These are phyloP conservation scores for Arthrinium phaeospermum DNA, from an alignment of 2,329 filamentous ascomycete genomes.

Conservation along the genomic window DNA sequence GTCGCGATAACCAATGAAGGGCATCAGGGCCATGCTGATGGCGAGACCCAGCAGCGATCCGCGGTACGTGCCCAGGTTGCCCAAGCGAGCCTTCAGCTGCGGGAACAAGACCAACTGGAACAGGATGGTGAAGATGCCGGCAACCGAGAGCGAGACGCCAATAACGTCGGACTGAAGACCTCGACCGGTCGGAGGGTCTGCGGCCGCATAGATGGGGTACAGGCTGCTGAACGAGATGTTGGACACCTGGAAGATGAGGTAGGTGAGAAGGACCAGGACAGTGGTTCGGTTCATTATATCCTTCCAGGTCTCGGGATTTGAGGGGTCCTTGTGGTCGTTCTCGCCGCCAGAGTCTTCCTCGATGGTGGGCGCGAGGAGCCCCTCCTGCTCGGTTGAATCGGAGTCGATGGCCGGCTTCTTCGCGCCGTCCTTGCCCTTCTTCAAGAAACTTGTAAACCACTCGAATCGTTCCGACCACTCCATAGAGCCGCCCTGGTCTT, in stretches of 20 bases:
- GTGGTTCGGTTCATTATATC: slow-evolving; percentile 80
- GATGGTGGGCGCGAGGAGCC: slow-evolving; percentile 31
- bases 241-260: slow-evolving; percentile 89
- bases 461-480: slow-evolving; percentile 39
- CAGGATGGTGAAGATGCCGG: slow-evolving; percentile 82
- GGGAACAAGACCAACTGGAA: slow-evolving; percentile 91
- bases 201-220: slow-evolving; percentile 90
- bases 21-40: slow-evolving; percentile 84
- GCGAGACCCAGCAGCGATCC: slow-evolving; percentile 80
- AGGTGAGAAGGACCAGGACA: slow-evolving; percentile 79
- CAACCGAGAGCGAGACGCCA: slow-evolving; percentile 82
- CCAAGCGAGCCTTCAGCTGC: slow-evolving; percentile 75
- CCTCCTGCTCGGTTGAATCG: slow-evolving; percentile 28
- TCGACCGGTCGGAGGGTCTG: slow-evolving; percentile 76
- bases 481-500: slow-evolving; percentile 44
- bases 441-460: slow-evolving; percentile 38
- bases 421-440: slow-evolving; percentile 26
- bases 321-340: slow-evolving; percentile 47
- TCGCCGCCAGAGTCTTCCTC: slow-evolving; percentile 48
- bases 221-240: slow-evolving; percentile 96
- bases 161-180: slow-evolving; percentile 79
- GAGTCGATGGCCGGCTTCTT: slow-evolving; percentile 21
- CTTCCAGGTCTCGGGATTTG: slow-evolving; percentile 55
- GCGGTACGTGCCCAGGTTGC: slow-evolving; percentile 86
- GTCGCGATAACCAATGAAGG: slow-evolving; percentile 82